Base-by-base conservation (phyloP, 805 yeast genomes). In the Candida oleophila region DNA sequence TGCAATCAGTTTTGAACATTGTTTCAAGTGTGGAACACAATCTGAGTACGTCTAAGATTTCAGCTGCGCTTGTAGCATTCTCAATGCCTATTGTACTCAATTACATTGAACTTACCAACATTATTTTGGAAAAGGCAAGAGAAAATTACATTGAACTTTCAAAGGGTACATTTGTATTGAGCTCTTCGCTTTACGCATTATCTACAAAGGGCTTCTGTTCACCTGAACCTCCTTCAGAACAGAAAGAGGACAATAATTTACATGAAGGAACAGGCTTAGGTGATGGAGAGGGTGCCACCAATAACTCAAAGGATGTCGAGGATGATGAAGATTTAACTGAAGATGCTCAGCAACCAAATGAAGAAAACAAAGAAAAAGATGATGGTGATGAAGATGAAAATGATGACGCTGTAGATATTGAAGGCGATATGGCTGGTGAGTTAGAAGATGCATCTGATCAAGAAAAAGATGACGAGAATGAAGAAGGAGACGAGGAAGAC, bases 391-490 rank as follows among this genome's bases (percentile, higher is more conserved):
- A 82, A 8, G 85, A 85, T n/a, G 84, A 82, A 7, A 81, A 89
- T 43, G 89, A 89, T 52, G 89, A 89, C 62, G 97, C 97, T 3
- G 90, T 88, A 40, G 96, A 89, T 42, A 87, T 91, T 62, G 96
- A 91, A 56, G 97, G 97, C 32, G 98, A 94, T 56, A 89, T 94
- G 96, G 97, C 94, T 20, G 99, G 99, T 45, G 83, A 89, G 22
- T 64, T 85, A 7, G 97, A 92, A 64, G 90, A 91, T 53, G 75
- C 82, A 12, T 82, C 90, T 8, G 85, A 80, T 46, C 85, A 83
- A 60, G 87, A 82, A 18, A 77, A 78, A 15, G 71, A 74, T 15
- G 82, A 80, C 9, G 77, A 77, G 2, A 81, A 81, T 12, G 64
- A 61, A 4, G 81, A 82, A 3, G 69, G 64, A 4, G 68, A 57